Evolutionary conservation across 306 rosid genomes (phyloP).

Genomic region (Malus orientalis): DNA sequence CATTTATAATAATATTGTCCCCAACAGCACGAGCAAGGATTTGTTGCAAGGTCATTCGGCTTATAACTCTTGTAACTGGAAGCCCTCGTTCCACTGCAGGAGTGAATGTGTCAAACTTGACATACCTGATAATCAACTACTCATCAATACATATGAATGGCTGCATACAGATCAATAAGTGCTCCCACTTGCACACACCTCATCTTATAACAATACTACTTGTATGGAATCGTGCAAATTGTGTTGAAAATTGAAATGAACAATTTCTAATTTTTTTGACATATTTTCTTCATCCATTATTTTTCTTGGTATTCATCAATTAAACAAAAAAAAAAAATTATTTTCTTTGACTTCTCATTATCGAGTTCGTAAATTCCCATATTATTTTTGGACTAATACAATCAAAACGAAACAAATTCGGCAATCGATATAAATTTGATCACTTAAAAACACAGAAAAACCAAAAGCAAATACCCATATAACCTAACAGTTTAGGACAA

Average conservation of each 20-base stretch:
- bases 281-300: neutral
- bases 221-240: neutral
- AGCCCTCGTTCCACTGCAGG: constrained; percentile 95
- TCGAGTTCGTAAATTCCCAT: neutral
- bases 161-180: constrained; percentile 10
- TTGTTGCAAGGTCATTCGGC: constrained; percentile 81
- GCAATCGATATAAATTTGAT: neutral
- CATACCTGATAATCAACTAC: constrained; percentile 66
- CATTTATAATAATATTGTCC: constrained; percentile 57
- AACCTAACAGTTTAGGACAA: too few species aligned
- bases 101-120: constrained; percentile 97
- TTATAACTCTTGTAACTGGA: constrained; percentile 94
- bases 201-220: neutral
- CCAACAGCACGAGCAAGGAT: constrained; percentile 88
- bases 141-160: constrained; percentile 24
- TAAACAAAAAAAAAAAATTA: neutral
- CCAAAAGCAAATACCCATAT: too few species aligned
- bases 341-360: neutral
- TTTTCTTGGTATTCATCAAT: neutral
- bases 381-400: neutral
- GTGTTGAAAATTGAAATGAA: neutral
- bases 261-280: neutral
- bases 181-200: neutral
- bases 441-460: neutral
- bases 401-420: neutral